Conservation (phyloP, 306 rosid species). For the Medicago truncatula region MtrunA17r5.0-ANR NC_053047.1:38178501-38179000, state of each 20-base stretch:
- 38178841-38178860: constrained; percentile 12
- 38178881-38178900: constrained; percentile 12
- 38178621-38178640: constrained; percentile 25
- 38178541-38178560: constrained; percentile 74
- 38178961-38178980: neutral
- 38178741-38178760: neutral
- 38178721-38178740: constrained; percentile 23
- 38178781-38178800: neutral
- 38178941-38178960: neutral
- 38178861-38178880: neutral
- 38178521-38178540: constrained; percentile 74
- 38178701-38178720: constrained; percentile 8
- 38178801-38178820: neutral
- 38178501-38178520: constrained; percentile 79
- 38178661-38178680: too few relatives aligned
- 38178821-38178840: neutral
- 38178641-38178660: neutral
- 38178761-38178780: constrained; percentile 1
- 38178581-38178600: constrained; percentile 32
- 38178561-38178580: constrained; percentile 52
- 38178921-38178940: neutral
- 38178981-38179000: neutral
- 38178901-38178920: neutral
- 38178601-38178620: constrained; percentile 31
- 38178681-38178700: too few relatives aligned